These are phyloP conservation scores for Phialemonium atrogriseum DNA, from an alignment of 2,329 filamentous ascomycete genomes.

Conservation along the genomic window DNA sequence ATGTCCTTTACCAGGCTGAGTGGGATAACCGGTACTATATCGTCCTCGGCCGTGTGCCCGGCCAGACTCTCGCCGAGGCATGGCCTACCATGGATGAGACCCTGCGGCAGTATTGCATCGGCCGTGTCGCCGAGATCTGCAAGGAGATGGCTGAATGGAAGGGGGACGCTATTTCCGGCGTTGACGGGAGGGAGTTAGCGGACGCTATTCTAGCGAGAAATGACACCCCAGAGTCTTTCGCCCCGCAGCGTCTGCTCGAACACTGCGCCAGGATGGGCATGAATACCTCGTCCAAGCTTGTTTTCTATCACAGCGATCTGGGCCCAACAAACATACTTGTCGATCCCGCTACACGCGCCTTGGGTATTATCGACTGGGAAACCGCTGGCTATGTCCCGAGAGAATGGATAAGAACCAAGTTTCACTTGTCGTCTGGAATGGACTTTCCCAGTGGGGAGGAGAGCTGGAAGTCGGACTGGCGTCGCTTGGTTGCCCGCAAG, in stretches of 20 bases:
- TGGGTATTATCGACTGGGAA: conserved; percentile 24
- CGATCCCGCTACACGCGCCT: conserved; percentile 9
- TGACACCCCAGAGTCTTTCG: not conserved
- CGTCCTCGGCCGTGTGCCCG: conserved; percentile 14
- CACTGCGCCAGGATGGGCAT: conserved; percentile 15
- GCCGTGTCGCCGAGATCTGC: conserved; percentile 10
- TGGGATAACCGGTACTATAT: conserved; percentile 16
- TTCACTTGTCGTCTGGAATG: conserved; percentile 20
- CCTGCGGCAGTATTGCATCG: conserved; percentile 14
- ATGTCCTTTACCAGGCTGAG: conserved; percentile 13
- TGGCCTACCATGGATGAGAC: conserved; percentile 17
- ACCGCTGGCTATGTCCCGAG: conserved; percentile 19
- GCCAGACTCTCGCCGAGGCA: conserved; percentile 14
- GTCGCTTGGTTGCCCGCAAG: conserved; percentile 1
- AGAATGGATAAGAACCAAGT: conserved; percentile 24
- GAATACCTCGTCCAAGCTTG: conserved; percentile 16
- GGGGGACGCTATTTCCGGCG: conserved; percentile 7
- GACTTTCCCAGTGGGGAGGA: conserved; percentile 11
- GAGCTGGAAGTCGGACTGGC: conserved; percentile 5
- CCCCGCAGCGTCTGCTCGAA: conserved; percentile 3
- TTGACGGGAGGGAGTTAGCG: conserved; percentile 9
- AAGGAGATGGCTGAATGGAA: conserved; percentile 8
- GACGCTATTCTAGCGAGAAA: conserved; percentile 7
- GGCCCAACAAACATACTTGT: conserved; percentile 21
- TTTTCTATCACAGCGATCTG: conserved; percentile 22